A percentile compares a stretch with the other conserved stretches of the same genome.
Conservation (phyloP, 768 basidiomycete species). For the Trametes cinnabarina region DNA sequence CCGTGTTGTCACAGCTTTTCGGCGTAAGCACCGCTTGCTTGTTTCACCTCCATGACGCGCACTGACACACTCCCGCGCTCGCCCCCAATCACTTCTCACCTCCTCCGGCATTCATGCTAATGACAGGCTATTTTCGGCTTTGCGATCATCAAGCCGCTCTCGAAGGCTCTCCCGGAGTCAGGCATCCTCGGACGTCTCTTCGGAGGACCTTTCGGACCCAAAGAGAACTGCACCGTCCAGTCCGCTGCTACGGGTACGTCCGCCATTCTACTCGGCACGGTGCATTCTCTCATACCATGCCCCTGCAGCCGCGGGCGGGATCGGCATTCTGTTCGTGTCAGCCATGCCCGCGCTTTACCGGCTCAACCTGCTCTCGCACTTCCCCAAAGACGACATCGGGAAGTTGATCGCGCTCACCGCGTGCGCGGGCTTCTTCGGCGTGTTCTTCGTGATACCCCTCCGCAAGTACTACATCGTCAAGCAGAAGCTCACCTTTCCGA, state of each 20-base stretch:
- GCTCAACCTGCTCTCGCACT: slow-evolving; percentile 44
- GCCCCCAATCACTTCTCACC: too few relatives aligned
- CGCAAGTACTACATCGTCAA: slow-evolving; percentile 61
- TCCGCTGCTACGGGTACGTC: slow-evolving; percentile 50
- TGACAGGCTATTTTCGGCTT: slow-evolving; percentile 53
- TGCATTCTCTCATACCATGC: too few relatives aligned
- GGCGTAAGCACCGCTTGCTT: slow-evolving; percentile 37
- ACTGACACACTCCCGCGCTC: not conserved
- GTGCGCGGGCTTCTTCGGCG: slow-evolving; percentile 57
- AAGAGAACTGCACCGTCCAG: slow-evolving; percentile 66
- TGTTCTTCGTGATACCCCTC: slow-evolving; percentile 66
- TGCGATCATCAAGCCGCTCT: slow-evolving; percentile 57
- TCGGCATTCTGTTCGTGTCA: slow-evolving; percentile 58
- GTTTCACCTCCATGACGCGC: not conserved
- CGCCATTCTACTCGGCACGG: slow-evolving; percentile 1
- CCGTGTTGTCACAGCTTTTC: slow-evolving; percentile 36
- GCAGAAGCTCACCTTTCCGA: slow-evolving; percentile 63
- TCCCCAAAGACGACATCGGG: slow-evolving; percentile 52
- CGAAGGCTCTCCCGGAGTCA: slow-evolving; percentile 46
- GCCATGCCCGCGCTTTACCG: slow-evolving; percentile 63
- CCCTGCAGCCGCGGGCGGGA: slow-evolving; percentile 47
- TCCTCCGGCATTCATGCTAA: too few relatives aligned
- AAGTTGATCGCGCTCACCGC: slow-evolving; percentile 54
- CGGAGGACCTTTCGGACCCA: slow-evolving; percentile 60
- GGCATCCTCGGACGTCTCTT: slow-evolving; percentile 44